Base-by-base conservation (phyloP, 2,329 filamentous ascomycete species). In the Daldinia sp. region DNA sequence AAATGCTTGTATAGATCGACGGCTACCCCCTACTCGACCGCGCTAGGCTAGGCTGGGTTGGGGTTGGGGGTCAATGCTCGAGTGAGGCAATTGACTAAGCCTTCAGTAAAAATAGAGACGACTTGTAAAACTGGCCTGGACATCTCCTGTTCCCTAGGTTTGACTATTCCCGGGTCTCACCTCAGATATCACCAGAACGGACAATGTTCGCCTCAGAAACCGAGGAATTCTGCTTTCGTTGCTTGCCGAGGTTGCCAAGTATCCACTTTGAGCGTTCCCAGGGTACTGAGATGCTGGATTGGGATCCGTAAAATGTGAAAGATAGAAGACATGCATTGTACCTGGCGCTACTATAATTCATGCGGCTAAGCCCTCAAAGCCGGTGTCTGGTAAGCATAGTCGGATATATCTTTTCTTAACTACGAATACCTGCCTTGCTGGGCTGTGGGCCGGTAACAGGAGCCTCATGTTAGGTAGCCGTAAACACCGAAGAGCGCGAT, bases 81-180 rank as follows among this genome's bases (percentile, higher is more conserved):
- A 28, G 9, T 57, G 39, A 39, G 51, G 51, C 12, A 54, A 41
- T 46, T 50, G 20, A 57, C 44, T 62, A 65, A 55, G 23, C 44
- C 18, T 63, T 57, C 41, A 12, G 5, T 56, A 41, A 56, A 63
- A 58, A 66, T 60, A 69, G 55, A 46, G n/a, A 60, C n/a, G 39
- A 15, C 30, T 28, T 57, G 46, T 20, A 33, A 44, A 51, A 53
- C 28, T 44, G 46, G 54, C 39, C 33, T n/a, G 50, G 35, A 33
- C 15, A 26, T 37, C 53, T 35, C 10, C 18, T 42, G 44, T 15
- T 41, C n/a, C 13, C 18, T 37, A 42, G 20, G 57, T 44, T 33
- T 58, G 55, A 48, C 42, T 68, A 70, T 68, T 70, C 37, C 65
- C 68, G 65, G 18, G 50, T 70, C 65, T 68, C 63, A 70, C 68